These are phyloP conservation scores for Pholiota conissans DNA, from an alignment of 768 basidiomycete species.

Conservation along the genomic window DNA sequence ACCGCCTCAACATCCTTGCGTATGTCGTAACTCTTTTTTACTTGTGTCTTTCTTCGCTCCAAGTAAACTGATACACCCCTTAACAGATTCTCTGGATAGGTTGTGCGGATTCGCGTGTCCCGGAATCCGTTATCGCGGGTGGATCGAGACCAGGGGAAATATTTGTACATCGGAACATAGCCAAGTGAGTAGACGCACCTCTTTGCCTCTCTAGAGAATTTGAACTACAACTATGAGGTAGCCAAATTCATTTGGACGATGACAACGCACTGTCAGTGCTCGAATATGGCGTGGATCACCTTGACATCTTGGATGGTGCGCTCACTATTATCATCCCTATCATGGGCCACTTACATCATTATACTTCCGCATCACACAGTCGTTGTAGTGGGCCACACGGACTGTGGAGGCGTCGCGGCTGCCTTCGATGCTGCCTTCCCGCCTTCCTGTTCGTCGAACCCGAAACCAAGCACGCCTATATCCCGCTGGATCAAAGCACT, in stretches of 20 bases:
- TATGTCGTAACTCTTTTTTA: too few relatives aligned
- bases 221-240: too few relatives aligned
- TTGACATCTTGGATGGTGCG: background rate
- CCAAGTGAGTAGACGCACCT: background rate
- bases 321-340: background rate
- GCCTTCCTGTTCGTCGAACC: background rate
- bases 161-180: background rate
- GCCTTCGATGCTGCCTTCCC: background rate
- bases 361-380: conserved; percentile 41
- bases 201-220: too few relatives aligned
- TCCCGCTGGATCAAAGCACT: background rate
- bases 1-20: too few relatives aligned
- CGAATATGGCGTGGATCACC: background rate
- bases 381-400: conserved; percentile 75
- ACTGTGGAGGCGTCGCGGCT: conserved; percentile 72
- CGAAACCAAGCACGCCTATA: background rate
- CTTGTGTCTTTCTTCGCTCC: too few relatives aligned
- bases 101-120: background rate
- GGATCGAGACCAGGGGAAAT: background rate
- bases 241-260: background rate
- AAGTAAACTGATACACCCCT: too few relatives aligned
- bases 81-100: background rate
- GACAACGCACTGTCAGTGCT: background rate
- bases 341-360: background rate
- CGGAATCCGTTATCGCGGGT: background rate